phyloP scores from a whole-genome alignment of 2,329 filamentous ascomycete species.

The Fusarium tanahbumbuense region DNA sequence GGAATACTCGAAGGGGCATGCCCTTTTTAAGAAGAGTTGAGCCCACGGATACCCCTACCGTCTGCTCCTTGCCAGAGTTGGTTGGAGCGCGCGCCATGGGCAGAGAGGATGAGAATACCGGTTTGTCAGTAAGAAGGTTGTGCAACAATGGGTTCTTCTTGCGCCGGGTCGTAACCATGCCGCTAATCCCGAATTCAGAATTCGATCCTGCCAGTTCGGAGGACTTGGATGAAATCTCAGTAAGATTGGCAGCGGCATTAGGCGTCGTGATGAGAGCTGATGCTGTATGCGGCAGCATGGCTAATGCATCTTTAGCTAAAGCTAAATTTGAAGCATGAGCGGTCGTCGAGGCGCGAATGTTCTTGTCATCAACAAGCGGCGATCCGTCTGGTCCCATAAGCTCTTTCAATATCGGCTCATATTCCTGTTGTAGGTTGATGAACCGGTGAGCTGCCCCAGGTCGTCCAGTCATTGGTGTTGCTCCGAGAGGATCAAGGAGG shows the following conservation, averaged over 20 bases:
- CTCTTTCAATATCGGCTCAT: slow-evolving; percentile 72
- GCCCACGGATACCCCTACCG: slow-evolving; percentile 47
- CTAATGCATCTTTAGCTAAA: slow-evolving; percentile 75
- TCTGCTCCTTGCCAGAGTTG: slow-evolving; percentile 40
- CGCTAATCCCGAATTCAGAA: slow-evolving; percentile 62
- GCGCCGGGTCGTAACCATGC: slow-evolving; percentile 65
- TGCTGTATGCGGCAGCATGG: slow-evolving; percentile 82
- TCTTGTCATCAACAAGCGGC: slow-evolving; percentile 49
- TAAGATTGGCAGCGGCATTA: slow-evolving; percentile 73
- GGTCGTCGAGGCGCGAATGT: slow-evolving; percentile 46
- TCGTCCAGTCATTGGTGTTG: slow-evolving; percentile 74
- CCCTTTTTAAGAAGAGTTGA: slow-evolving; percentile 92
- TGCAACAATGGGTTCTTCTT: slow-evolving; percentile 88
- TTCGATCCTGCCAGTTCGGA: slow-evolving; percentile 56
- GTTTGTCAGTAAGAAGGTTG: slow-evolving; percentile 95
- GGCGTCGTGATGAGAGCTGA: slow-evolving; percentile 93
- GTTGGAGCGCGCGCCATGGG: slow-evolving; percentile 73
- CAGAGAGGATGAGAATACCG: slow-evolving; percentile 89
- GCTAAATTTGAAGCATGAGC: slow-evolving; percentile 77
- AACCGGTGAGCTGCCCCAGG: slow-evolving; percentile 65
- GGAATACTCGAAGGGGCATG: slow-evolving; percentile 87
- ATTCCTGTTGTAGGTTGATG: slow-evolving; percentile 94
- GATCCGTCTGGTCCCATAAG: slow-evolving; percentile 57
- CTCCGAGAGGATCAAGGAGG: slow-evolving; percentile 86
- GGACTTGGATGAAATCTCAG: slow-evolving; percentile 52